Conservation (phyloP, 73 alveolate genomes). For the Paramecium tetraurelia region DNA sequence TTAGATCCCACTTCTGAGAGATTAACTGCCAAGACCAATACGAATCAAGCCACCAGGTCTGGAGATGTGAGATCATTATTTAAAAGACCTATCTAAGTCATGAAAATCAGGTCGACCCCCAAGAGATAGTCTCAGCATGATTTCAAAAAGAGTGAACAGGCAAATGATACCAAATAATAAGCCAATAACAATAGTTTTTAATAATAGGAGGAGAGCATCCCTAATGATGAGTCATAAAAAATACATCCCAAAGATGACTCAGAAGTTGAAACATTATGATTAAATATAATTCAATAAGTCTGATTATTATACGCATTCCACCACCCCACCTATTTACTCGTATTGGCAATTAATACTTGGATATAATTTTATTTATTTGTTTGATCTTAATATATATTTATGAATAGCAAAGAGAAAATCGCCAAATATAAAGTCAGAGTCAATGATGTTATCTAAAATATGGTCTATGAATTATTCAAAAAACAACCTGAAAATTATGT, state of each 20-base stretch:
- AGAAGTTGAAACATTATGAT: background rate
- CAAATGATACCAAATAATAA: background rate
- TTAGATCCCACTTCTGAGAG: conserved; percentile 1
- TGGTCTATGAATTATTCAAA: conserved; percentile 33
- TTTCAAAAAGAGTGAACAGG: background rate
- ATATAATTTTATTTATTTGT: background rate
- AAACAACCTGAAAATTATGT: conserved; percentile 34
- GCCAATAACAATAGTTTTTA: background rate
- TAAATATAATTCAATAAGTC: background rate
- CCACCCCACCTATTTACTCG: no score
- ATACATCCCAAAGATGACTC: background rate
- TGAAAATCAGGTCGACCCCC: background rate
- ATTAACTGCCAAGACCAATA: background rate
- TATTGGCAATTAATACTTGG: background rate
- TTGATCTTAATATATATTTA: background rate
- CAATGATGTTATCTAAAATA: background rate
- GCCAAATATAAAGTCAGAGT: conserved; percentile 8
- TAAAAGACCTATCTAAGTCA: background rate
- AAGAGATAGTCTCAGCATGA: background rate
- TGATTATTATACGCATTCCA: background rate
- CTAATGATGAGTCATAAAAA: background rate
- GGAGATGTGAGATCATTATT: conserved; percentile 17
- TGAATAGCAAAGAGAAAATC: background rate
- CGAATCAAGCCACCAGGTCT: background rate
- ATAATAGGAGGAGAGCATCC: background rate